Conservation (phyloP, 2,329 filamentous ascomycete genomes). For the Fusarium sp. region DNA sequence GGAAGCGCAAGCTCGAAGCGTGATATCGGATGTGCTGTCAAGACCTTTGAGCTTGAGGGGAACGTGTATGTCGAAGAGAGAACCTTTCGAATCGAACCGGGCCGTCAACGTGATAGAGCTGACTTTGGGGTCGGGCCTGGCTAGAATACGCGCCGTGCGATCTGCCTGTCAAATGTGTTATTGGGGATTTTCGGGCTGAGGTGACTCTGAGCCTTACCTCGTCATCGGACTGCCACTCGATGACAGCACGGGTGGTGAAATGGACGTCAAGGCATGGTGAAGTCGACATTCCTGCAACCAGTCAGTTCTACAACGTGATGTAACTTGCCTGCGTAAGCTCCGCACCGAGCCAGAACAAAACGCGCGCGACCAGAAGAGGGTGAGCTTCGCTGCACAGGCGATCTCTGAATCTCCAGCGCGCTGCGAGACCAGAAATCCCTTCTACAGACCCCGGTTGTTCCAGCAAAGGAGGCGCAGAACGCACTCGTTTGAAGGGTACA, state of each 20-base stretch:
- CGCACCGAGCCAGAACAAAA: neutral
- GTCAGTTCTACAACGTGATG: neutral
- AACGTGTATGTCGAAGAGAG: slow-evolving; percentile 6
- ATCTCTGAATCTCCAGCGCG: slow-evolving; percentile 19
- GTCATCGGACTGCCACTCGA: neutral
- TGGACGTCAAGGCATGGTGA: slow-evolving; percentile 6
- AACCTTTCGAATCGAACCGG: neutral
- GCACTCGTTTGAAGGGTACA: slow-evolving; percentile 19
- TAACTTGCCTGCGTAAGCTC: neutral
- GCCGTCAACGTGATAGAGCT: neutral
- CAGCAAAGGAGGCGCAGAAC: slow-evolving; percentile 9
- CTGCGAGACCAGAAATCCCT: slow-evolving; percentile 18
- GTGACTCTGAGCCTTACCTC: neutral
- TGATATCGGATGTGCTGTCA: neutral
- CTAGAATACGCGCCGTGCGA: neutral
- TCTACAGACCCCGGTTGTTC: slow-evolving; percentile 27
- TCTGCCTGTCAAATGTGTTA: neutral
- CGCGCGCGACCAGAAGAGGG: neutral
- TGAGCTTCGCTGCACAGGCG: slow-evolving; percentile 28
- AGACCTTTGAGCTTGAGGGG: slow-evolving; percentile 21
- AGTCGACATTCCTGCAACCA: slow-evolving; percentile 10
- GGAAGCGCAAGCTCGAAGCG: neutral
- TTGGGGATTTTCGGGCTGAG: neutral
- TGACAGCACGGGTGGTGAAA: slow-evolving; percentile 4
- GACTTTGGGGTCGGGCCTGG: slow-evolving; percentile 6